Percentiles rank a stretch among this genome's conserved stretches.
Evolutionary conservation across 306 rosid species (phyloP).

Genomic region (Citrullus amarus): DNA sequence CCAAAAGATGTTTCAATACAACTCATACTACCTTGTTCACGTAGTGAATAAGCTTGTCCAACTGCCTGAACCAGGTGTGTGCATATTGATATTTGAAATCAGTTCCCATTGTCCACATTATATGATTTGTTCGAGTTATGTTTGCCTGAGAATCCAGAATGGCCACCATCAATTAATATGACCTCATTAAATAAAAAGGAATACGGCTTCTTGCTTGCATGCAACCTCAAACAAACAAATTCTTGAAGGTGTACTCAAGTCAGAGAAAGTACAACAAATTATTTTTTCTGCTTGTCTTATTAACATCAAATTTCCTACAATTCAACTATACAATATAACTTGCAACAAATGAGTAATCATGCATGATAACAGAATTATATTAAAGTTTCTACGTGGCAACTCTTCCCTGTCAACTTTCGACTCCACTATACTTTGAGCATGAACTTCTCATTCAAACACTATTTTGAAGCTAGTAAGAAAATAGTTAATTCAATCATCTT

Average conservation of each 20-base stretch:
- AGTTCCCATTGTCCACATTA: constrained; percentile 99
- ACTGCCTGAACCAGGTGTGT: constrained; percentile 67
- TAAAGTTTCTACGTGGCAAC: neutral
- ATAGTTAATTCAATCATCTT: neutral
- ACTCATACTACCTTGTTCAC: constrained; percentile 50
- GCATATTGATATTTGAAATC: constrained; percentile 97
- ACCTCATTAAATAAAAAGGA: constrained; percentile 8
- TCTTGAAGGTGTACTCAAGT: neutral
- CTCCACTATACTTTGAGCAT: neutral
- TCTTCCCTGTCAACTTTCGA: neutral
- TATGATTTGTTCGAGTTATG: constrained; percentile 79
- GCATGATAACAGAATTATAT: neutral
- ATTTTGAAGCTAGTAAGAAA: neutral
- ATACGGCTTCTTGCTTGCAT: neutral
- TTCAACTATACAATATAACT: neutral
- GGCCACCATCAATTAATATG: constrained; percentile 16
- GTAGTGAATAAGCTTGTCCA: constrained; percentile 93
- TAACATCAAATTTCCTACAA: neutral
- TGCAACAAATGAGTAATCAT: neutral
- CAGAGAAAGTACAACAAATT: neutral
- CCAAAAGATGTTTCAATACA: neutral
- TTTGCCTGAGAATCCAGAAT: constrained; percentile 60
- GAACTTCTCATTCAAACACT: neutral
- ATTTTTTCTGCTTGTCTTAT: neutral
- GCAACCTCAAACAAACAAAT: neutral